Conservation (phyloP, 768 basidiomycete genomes). For the Lactifluus volemus region DNA sequence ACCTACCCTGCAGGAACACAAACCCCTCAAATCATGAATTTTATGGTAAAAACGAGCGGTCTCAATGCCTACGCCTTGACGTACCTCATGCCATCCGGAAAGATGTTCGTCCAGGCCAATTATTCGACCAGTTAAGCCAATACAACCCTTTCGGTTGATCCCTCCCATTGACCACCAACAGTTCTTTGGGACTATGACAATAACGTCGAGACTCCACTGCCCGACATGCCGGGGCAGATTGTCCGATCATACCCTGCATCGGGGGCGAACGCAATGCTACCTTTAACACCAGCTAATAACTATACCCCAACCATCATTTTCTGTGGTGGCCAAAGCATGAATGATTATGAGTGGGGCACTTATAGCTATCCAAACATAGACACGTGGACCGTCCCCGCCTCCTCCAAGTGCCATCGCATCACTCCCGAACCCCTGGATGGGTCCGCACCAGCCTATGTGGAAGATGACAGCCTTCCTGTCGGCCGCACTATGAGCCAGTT, state of each 20-base stretch:
- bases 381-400: slow-evolving; percentile 63
- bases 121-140: slow-evolving; percentile 43
- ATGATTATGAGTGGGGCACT: slow-evolving; percentile 62
- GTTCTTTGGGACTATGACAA: slow-evolving; percentile 44
- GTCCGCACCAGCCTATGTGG: slow-evolving; percentile 45
- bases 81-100: slow-evolving; percentile 66
- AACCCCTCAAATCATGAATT: slow-evolving; percentile 46
- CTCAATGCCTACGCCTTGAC: slow-evolving; percentile 71
- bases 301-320: slow-evolving; percentile 80
- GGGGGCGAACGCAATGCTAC: slow-evolving; percentile 83
- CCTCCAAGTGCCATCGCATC: slow-evolving; percentile 68
- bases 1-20: slow-evolving; percentile 59
- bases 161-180: slow-evolving; percentile 20
- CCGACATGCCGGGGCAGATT: slow-evolving; percentile 58
- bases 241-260: slow-evolving; percentile 86
- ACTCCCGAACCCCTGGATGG: slow-evolving; percentile 76
- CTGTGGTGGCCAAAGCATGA: slow-evolving; percentile 83
- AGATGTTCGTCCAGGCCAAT: slow-evolving; percentile 46
- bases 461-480: slow-evolving; percentile 69
- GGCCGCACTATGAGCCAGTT: slow-evolving; percentile 89
- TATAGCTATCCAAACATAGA: slow-evolving; percentile 65
- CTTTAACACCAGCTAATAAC: slow-evolving; percentile 81
- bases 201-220: slow-evolving; percentile 29
- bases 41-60: slow-evolving; percentile 63
- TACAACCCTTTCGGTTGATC: background rate